These are phyloP conservation scores for Ustilago vetiveriae DNA, from an alignment of 1,284 basidiomycete genomes.

Conservation along the genomic window DNA sequence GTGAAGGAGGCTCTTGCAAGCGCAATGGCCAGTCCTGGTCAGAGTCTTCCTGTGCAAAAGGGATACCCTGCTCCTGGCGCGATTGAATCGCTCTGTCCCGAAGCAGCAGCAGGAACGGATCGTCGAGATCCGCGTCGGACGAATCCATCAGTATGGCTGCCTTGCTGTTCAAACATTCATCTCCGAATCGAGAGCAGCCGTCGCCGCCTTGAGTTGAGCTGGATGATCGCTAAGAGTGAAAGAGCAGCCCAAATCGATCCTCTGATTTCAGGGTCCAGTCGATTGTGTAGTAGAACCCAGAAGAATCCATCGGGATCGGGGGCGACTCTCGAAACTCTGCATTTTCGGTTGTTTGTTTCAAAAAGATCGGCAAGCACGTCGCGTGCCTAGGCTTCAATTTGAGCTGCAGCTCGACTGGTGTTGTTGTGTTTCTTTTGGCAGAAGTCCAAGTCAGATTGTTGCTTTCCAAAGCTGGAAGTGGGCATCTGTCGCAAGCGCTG, in stretches of 20 bases:
- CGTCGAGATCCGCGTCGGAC: conserved; percentile 8
- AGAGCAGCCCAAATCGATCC: background rate
- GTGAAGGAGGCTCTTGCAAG: conserved; percentile 14
- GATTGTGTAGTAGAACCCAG: too few species aligned
- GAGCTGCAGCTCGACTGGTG: too few species aligned
- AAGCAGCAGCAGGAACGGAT: conserved; percentile 35
- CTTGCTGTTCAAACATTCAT: background rate
- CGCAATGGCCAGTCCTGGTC: conserved; percentile 16
- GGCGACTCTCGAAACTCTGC: too few species aligned
- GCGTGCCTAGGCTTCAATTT: conserved; percentile 3
- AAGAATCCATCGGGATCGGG: background rate
- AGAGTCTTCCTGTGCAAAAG: background rate
- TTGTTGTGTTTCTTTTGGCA: too few species aligned
- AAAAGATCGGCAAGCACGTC: conserved; percentile 4
- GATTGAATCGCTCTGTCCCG: conserved; percentile 19
- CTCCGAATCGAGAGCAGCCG: background rate
- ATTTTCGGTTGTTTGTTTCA: too few species aligned
- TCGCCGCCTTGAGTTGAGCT: background rate
- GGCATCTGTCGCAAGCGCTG: too few species aligned
- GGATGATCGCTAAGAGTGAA: background rate
- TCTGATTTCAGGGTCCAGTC: background rate
- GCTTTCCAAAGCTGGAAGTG: too few species aligned
- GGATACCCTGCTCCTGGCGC: conserved; percentile 24
- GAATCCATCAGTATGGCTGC: background rate
- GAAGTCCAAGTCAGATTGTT: too few species aligned